Percentiles rank a stretch among this genome's conserved stretches.
These are phyloP conservation scores for Leptoxyphium fumago DNA, from an alignment of 2,329 filamentous ascomycete genomes.

Conservation along the genomic window DNA sequence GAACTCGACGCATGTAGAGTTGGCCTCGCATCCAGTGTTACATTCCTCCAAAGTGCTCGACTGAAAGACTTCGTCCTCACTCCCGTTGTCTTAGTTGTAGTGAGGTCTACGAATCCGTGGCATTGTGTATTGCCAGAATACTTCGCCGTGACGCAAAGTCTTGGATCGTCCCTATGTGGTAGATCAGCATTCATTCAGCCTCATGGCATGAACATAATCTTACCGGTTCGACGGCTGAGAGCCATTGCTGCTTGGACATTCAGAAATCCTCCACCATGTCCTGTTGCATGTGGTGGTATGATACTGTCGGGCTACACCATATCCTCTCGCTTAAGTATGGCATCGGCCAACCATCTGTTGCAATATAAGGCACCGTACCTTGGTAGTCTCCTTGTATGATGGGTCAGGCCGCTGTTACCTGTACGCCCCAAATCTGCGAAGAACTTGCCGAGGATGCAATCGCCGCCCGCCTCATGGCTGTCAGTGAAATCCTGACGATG, in stretches of 20 bases:
- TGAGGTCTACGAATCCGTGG: slow-evolving; percentile 8
- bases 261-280: slow-evolving; percentile 11
- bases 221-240: slow-evolving; percentile 2
- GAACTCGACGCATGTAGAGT: slow-evolving; percentile 6
- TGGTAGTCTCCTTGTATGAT: slow-evolving; percentile 16
- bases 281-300: slow-evolving; percentile 13
- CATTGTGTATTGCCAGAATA: slow-evolving; percentile 12
- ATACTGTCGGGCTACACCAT: slow-evolving; percentile 15
- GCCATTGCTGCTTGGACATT: slow-evolving; percentile 15
- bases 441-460: slow-evolving; percentile 14
- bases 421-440: slow-evolving; percentile 11
- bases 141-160: slow-evolving; percentile 10
- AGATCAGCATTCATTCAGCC: neutral
- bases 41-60: slow-evolving; percentile 3
- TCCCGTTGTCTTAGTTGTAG: slow-evolving; percentile 16
- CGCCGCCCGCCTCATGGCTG: slow-evolving; percentile 15
- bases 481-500: slow-evolving; percentile 12
- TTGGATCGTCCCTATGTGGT: neutral
- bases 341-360: neutral
- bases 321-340: slow-evolving; percentile 2
- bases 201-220: neutral
- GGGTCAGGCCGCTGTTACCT: slow-evolving; percentile 12
- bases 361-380: slow-evolving; percentile 10
- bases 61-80: slow-evolving; percentile 5
- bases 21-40: slow-evolving; percentile 3